Percentiles rank a stretch among this genome's conserved stretches.
These are phyloP conservation scores for Gentiana straminea DNA, from an alignment of 257 asterid genomes.

Conservation along the genomic window DNA sequence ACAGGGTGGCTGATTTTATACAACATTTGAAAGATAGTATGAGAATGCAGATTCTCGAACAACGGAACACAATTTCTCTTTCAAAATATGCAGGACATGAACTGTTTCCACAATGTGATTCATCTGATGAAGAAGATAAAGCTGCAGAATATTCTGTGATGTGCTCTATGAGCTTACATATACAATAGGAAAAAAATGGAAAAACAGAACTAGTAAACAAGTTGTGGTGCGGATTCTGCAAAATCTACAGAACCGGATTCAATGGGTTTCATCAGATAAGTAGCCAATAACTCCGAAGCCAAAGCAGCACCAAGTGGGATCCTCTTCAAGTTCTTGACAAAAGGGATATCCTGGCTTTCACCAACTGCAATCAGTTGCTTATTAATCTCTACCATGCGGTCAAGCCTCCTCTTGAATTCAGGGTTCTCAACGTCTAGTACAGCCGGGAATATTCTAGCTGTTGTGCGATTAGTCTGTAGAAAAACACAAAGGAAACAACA, in stretches of 20 bases:
- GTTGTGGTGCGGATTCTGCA: slow-evolving; percentile 79
- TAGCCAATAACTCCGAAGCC: slow-evolving; percentile 72
- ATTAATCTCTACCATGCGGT: slow-evolving; percentile 86
- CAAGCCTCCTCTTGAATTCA: slow-evolving; percentile 88
- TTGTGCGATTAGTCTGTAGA: slow-evolving; percentile 80
- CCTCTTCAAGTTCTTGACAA: slow-evolving; percentile 88
- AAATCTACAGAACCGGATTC: slow-evolving; percentile 93
- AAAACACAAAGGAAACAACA: not conserved
- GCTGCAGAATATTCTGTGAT: no score
- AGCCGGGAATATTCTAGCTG: slow-evolving; percentile 94
- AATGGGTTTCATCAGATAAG: slow-evolving; percentile 91
- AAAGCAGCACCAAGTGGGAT: slow-evolving; percentile 78
- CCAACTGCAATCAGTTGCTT: slow-evolving; percentile 53
- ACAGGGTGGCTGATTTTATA: no score
- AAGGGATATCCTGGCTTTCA: slow-evolving; percentile 46
- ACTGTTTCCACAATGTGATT: not conserved
- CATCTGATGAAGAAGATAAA: not conserved
- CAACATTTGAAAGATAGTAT: no score
- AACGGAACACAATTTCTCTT: no score
- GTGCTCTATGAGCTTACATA: no score
- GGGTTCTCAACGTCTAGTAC: slow-evolving; percentile 92
- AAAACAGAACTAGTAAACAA: slow-evolving; percentile 33
- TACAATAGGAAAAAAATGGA: not conserved
- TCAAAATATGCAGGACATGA: not conserved
- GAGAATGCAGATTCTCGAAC: not conserved